Base-by-base conservation (phyloP, 192 early-diverging fungal genomes). In the Rhizoclosmatium sp. region DNA sequence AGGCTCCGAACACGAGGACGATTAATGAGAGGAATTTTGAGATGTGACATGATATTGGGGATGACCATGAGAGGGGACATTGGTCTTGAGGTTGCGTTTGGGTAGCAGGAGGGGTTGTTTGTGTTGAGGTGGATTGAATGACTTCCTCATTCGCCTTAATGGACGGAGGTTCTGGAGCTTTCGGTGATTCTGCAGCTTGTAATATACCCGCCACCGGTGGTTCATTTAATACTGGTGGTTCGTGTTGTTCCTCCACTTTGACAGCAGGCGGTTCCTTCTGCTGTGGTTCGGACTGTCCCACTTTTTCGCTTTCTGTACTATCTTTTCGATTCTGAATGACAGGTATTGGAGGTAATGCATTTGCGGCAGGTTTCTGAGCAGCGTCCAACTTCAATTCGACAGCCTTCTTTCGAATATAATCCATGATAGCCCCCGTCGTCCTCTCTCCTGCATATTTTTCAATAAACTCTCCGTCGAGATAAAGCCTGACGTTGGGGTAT, bases 391-490 rank as follows among this genome's bases (percentile, higher is more conserved):
- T 71, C n/a, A 56, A 31, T 9, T 56, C 51, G 7, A 2, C 51
- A 1, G 51, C 47, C 45, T 75, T 59, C 2, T 31, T 16, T 12
- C 2, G 12, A 16, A 75, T 62, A 42, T 62, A 75, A 19, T 75
- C 72, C 19, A 75, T 12, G 1, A 75, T 60, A n/a, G 41, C 9
- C 19, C 45, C 59, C 21, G 40, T 64, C 16, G 41, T 10, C 45
- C 72, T 23, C 19, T 60, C 46, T 40, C 72, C 72, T 7, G 14
- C 19, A 44, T 75, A 75, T 45, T 75, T 75, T 75, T 75, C 59
- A 45, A 75, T 62, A 46, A 75, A 75, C 9, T 23, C 19, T 21
- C 72, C 72, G 19, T 75, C 44, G 46, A 10, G 16, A 62, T 75
- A 75, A 14, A 75, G 61, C 2, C 72, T 19, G 9, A 75, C 45